Conservation (phyloP, 768 basidiomycete genomes). For the Trametes sanguinea region DNA sequence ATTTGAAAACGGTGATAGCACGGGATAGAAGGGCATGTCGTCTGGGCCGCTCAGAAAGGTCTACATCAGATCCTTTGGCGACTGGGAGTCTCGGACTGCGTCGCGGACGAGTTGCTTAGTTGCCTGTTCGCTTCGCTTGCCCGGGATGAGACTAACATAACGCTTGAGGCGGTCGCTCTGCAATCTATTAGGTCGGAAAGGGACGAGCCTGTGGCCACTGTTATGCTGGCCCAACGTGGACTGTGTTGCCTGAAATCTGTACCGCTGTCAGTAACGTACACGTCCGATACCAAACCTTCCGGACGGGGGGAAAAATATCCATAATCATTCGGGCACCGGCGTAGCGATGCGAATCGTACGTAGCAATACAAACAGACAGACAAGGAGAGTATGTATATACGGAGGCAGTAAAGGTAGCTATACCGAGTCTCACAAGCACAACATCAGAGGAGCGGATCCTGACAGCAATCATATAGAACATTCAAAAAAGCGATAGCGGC, state of each 20-base stretch:
- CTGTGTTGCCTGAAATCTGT: no score
- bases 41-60: background rate
- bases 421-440: constrained; percentile 21
- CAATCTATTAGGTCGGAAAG: no score
- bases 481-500: background rate
- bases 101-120: no score
- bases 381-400: constrained; percentile 9
- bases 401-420: constrained; percentile 18
- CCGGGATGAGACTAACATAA: no score
- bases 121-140: no score
- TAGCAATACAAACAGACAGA: constrained; percentile 25
- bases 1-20: background rate
- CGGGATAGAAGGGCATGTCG: background rate
- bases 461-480: constrained; percentile 18
- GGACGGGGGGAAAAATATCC: background rate
- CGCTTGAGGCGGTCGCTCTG: no score
- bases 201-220: no score
- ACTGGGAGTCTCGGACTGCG: no score
- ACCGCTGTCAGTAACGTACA: no score
- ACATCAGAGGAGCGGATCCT: constrained; percentile 13
- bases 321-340: constrained; percentile 3
- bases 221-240: no score
- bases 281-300: no score
- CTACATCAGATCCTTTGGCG: no score
- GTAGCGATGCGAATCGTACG: constrained; percentile 6